Percentiles rank a stretch among this genome's conserved stretches.
phyloP scores from a whole-genome alignment of 1,139 yeast species.

The Tardiomyces digboiensis region DNA sequence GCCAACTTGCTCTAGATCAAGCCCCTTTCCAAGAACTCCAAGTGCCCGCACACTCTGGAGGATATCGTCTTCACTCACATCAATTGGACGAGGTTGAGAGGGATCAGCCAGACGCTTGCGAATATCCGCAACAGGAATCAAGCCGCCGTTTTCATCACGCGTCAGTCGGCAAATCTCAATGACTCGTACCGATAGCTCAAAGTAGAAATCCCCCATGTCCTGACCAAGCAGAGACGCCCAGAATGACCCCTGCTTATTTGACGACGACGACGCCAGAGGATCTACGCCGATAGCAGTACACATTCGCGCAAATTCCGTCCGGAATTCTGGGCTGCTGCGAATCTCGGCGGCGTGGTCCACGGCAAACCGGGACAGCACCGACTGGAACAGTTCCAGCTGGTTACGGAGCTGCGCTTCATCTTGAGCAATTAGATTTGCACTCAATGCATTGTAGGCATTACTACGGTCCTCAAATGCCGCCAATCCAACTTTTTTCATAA shows the following conservation, averaged over 20 bases:
- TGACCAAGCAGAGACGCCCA: slow-evolving; percentile 31
- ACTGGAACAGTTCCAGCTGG: slow-evolving; percentile 17
- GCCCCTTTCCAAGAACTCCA: slow-evolving; percentile 36
- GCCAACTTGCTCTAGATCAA: slow-evolving; percentile 32
- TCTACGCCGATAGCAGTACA: slow-evolving; percentile 79
- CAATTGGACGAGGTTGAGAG: slow-evolving; percentile 25
- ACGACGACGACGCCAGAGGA: slow-evolving; percentile 45
- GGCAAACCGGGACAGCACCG: slow-evolving; percentile 16
- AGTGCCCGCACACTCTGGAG: slow-evolving; percentile 38
- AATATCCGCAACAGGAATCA: slow-evolving; percentile 57
- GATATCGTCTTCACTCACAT: slow-evolving; percentile 38
- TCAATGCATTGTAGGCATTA: slow-evolving; percentile 15
- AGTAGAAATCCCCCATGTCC: slow-evolving; percentile 45
- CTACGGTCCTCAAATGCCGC: slow-evolving; percentile 18
- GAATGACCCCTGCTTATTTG: slow-evolving; percentile 24
- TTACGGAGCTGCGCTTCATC: slow-evolving; percentile 14
- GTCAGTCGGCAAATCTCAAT: slow-evolving; percentile 70
- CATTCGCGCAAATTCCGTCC: slow-evolving; percentile 63
- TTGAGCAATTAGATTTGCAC: slow-evolving; percentile 10
- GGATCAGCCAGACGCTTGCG: slow-evolving; percentile 25
- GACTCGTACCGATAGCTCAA: slow-evolving; percentile 59
- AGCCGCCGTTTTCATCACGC: slow-evolving; percentile 69
- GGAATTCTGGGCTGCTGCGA: slow-evolving; percentile 49
- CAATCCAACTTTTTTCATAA: slow-evolving; percentile 13
- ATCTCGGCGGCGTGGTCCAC: slow-evolving; percentile 57